Base-by-base conservation (phyloP, 352 stramenopile species). In the Phytophthora megakarya region DNA sequence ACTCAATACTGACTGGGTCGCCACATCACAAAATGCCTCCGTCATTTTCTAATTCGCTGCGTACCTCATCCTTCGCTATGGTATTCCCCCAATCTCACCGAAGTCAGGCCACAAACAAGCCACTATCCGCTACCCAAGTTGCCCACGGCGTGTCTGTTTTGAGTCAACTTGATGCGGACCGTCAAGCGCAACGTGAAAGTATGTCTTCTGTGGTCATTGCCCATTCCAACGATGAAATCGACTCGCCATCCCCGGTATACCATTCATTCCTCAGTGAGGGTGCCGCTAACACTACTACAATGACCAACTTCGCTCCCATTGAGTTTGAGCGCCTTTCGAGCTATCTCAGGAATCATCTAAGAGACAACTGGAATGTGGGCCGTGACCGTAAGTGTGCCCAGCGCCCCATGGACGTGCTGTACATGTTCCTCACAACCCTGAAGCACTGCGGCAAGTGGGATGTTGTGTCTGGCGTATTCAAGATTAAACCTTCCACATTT, bases 361-460 rank as follows among this genome's bases (percentile, higher is more conserved):
- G n/a, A n/a, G n/a, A n/a, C n/a, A n/a, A 53, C 13, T 42, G 45
- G 45, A 53, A 42, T 18, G 28, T 40, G 15, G 45, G 28, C 5
- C 28, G 28, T 19, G 45, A 28, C 5, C 25, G 25, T 3, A 53
- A 53, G 45, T 42, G 45, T 18, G 28, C 15, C 16, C 25, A 53
- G 8, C 7, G 45, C 16, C 22, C 26, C 2, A 53, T 42, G 45
- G 28, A 42, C 28, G 26, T 25, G 18, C 28, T 53, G 8, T 53
- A 42, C 45, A 53, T 53, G 45, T 42, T 53, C 10, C 18, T 53
- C 9, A 6, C n/a, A 6, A 8, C 15, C 3, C n/a, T 59, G 3
- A 59, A 59, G 18, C 38, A 59, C 26, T 59, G 38, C 28, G 23
- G 26, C n/a, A 44, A 44, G 38, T 46, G 39, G 39, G 39, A 28